Evolutionary conservation across 306 rosid genomes (phyloP), one percentile per base, ranked within the genome.

Genomic region (Gillenia trifoliata): DNA sequence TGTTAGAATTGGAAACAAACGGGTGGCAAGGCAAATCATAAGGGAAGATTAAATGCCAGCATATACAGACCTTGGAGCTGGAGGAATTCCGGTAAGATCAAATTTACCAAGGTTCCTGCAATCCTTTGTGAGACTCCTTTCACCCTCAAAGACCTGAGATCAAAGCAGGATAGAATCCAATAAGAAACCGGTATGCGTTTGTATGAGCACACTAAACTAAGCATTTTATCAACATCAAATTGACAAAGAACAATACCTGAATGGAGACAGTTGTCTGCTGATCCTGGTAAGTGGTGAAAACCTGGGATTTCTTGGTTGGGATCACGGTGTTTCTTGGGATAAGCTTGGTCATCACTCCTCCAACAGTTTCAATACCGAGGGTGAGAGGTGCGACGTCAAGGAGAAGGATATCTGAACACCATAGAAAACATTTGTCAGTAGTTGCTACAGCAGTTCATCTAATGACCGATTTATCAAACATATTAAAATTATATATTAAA

Each of bases 341-440:
- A 95, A 95, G 89, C 81, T 95, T 95, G 75, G 99, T 95, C 99
- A 95, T 95, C 56, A 95, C 99, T 55, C 99, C 99, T 8, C 99
- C 99, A 79, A 95, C 99, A 70, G 99, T 95, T 82, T 95, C 99
- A 72, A 95, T 95, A 82, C 99, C 99, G 60, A 95, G 99, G 79
- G 99, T 95, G 67, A 95, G 91, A 0, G 99, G 99, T 20, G 99
- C 99, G 15, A 95, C 99, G 34, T 95, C 99, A 59, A 95, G 76
- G 30, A 95, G 99, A 85, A 95, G 99, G 78, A 95, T 92, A 80
- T 95, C 99, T 94, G 86, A n/a, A 38, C 22, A 29, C 6, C 63
- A 55, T 17, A 28, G 45, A 2, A 23, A 28, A 70, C 3, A 60
- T 29, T 38, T 34, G 68, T 72, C 30, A 59, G 22, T 3, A 41